A percentile compares a stretch with the other conserved stretches of the same genome.
Evolutionary conservation across 2,329 filamentous ascomycete species (phyloP).

Genomic region (Alternaria longipes): DNA sequence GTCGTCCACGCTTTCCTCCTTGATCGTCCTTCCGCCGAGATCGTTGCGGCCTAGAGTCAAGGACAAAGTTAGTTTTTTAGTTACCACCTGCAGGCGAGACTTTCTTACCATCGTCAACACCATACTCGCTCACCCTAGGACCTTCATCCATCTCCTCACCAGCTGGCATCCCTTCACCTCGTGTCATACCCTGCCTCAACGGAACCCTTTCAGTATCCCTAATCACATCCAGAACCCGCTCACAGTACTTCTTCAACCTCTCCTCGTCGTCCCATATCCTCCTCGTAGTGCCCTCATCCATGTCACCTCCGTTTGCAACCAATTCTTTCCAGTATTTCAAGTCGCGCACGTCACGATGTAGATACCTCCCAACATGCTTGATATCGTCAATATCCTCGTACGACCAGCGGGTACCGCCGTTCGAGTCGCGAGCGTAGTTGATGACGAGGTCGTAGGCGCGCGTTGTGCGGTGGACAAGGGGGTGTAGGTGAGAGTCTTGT

Average conservation of each 20-base stretch:
- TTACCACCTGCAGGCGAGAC: too few species aligned
- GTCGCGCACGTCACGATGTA: slow-evolving; percentile 19
- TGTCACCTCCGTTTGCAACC: neutral
- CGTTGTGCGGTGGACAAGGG: slow-evolving; percentile 24
- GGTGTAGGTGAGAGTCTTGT: slow-evolving; percentile 19
- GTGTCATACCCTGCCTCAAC: neutral
- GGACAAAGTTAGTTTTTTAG: neutral
- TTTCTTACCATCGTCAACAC: neutral
- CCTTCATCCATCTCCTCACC: neutral
- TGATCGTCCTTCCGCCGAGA: neutral
- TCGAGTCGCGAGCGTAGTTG: slow-evolving; percentile 24
- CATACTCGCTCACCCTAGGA: neutral
- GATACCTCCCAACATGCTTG: slow-evolving; percentile 16
- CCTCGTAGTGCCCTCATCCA: neutral
- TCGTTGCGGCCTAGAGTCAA: neutral
- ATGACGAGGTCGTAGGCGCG: slow-evolving; percentile 33
- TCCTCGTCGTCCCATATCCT: neutral
- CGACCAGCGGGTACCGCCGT: slow-evolving; percentile 31
- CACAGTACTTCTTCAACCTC: neutral
- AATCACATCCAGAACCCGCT: neutral
- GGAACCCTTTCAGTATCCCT: neutral
- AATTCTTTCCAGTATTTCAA: slow-evolving; percentile 14
- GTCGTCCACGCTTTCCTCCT: neutral
- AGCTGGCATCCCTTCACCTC: neutral
- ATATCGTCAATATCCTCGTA: slow-evolving; percentile 19